phyloP scores from a whole-genome alignment of 2,329 filamentous ascomycete genomes.

The Decorospora gaudefroyi region DNA sequence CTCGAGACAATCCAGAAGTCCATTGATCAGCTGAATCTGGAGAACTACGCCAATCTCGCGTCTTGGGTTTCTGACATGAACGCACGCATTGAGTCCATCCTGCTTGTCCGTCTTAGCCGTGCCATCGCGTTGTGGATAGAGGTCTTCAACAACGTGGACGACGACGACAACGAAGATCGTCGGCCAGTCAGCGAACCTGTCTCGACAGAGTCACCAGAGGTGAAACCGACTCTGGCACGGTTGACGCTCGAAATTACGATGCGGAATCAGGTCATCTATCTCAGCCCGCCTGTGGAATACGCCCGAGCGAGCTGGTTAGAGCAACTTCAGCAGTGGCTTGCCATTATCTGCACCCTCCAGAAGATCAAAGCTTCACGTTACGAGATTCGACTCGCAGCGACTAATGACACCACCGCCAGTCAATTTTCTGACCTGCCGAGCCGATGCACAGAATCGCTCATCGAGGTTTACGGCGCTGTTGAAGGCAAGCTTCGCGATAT shows the following conservation, averaged over 20 bases:
- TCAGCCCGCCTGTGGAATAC: constrained; percentile 90
- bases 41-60: constrained; percentile 91
- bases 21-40: constrained; percentile 93
- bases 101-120: constrained; percentile 79
- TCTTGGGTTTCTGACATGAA: constrained; percentile 92
- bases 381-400: constrained; percentile 76
- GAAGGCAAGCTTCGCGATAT: constrained; percentile 83
- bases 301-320: constrained; percentile 92
- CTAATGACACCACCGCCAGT: constrained; percentile 62
- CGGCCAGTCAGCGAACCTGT: constrained; percentile 37
- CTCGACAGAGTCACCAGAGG: constrained; percentile 52
- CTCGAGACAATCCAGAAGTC: constrained; percentile 86
- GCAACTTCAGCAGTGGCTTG: constrained; percentile 92
- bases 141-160: constrained; percentile 66
- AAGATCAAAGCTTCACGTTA: constrained; percentile 96
- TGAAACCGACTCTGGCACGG: constrained; percentile 67
- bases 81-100: constrained; percentile 75
- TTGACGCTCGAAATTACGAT: constrained; percentile 93
- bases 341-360: constrained; percentile 85
- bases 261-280: constrained; percentile 95
- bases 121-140: constrained; percentile 87
- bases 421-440: constrained; percentile 85
- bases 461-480: constrained; percentile 78
- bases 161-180: constrained; percentile 33
- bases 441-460: constrained; percentile 77